Evolutionary conservation across 2,329 filamentous ascomycete genomes (phyloP).

Genomic region (Monascus ruber): DNA sequence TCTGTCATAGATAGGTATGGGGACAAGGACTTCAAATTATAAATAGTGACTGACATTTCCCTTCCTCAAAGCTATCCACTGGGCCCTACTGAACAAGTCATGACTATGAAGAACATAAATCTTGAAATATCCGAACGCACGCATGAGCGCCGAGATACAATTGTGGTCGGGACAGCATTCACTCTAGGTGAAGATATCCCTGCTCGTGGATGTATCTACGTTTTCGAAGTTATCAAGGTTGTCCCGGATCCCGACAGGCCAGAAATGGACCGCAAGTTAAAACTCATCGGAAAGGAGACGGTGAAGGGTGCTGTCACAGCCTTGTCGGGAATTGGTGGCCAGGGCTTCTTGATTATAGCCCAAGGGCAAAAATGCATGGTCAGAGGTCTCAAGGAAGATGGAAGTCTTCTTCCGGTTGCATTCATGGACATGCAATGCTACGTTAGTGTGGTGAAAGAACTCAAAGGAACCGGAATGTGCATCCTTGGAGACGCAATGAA

Average conservation of each 20-base stretch:
- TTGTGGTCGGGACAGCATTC: constrained; percentile 75
- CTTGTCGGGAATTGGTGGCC: constrained; percentile 70
- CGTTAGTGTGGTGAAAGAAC: constrained; percentile 71
- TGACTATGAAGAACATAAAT: constrained; percentile 71
- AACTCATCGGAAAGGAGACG: constrained; percentile 78
- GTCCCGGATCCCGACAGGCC: constrained; percentile 78
- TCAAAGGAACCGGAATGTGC: constrained; percentile 73
- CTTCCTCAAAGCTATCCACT: constrained; percentile 44
- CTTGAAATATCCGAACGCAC: constrained; percentile 87
- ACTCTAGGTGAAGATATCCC: constrained; percentile 85
- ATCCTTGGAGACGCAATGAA: constrained; percentile 84
- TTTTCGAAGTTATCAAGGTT: constrained; percentile 84
- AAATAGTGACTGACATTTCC: constrained; percentile 3
- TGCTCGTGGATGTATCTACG: constrained; percentile 71
- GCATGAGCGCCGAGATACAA: constrained; percentile 69
- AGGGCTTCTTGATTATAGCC: constrained; percentile 77
- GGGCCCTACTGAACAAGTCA: constrained; percentile 63
- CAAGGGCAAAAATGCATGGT: constrained; percentile 98
- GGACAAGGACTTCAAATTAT: background rate
- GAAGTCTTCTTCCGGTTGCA: constrained; percentile 79
- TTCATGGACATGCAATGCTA: constrained; percentile 98
- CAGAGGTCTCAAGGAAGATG: constrained; percentile 87
- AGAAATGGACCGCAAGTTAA: constrained; percentile 75
- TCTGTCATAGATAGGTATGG: constrained; percentile 59
- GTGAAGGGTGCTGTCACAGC: constrained; percentile 87